Base-by-base conservation (phyloP, 2,329 filamentous ascomycete species). In the Colletotrichum plurivorum region DNA sequence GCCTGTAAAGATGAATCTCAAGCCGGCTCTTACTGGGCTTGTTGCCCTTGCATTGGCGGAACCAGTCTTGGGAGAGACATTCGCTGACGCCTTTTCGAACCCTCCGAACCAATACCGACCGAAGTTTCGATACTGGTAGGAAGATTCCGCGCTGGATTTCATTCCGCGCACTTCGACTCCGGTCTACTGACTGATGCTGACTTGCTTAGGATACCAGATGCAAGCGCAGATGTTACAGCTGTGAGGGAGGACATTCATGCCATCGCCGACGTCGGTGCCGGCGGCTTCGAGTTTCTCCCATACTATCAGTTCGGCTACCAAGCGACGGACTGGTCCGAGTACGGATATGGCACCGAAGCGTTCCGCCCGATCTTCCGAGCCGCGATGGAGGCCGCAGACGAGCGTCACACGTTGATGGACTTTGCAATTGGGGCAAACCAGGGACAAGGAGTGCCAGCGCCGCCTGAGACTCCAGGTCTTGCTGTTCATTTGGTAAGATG, bases 331-430 rank as follows among this genome's bases (percentile, higher is more conserved):
- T 78, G 77, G 77, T 70, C 66, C 15, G 70, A 78, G 53, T 84
- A 84, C 67, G 82, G 82, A 46, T 84, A 81, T 76, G 81, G 81
- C 36, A 78, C 74, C 5, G 69, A 76, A n/a, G 72, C 75, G 2
- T 79, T 72, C 58, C 73, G 70, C 27, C 62, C 67, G 4, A 9
- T 78, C 20, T 70, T 68, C 25, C 57, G 54, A 43, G 67, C 59
- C 4, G 71, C 71, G 1, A 48, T 75, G 74, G 77, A 67, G 20
- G 61, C 59, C 3, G 57, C 31, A 18, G 71, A 54, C 7, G 56
- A 67, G 16, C 31, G 69, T 54, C 69, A 53, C 9, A 27, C 75
- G 16, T 46, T 66, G 4, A 63, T 76, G 22, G 74, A 76, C 56
- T 72, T 76, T 43, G 69, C 73, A 7, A 49, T 76, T 8, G 75